phyloP scores from a whole-genome alignment of 2,329 filamentous ascomycete species.

The Phaeosphaeria sp. region DNA sequence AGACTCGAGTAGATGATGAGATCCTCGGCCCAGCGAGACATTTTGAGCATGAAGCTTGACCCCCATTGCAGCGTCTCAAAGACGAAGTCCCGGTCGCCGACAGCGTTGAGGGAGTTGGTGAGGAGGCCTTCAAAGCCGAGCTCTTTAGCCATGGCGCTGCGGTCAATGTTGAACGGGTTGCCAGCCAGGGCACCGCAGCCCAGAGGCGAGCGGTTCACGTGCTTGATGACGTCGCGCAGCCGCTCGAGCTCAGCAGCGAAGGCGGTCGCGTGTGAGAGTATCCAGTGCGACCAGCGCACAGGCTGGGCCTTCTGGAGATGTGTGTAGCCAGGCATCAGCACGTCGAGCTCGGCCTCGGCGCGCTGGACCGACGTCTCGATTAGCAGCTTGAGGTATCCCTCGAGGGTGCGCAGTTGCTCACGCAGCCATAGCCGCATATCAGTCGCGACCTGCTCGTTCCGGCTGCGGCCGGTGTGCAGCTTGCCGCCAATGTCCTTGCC shows the following conservation, averaged over 20 bases:
- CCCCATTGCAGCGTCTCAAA: constrained; percentile 84
- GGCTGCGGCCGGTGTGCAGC: constrained; percentile 83
- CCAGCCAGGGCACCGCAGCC: constrained; percentile 80
- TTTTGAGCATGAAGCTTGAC: constrained; percentile 77
- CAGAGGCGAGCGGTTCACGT: constrained; percentile 76
- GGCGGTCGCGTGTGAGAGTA: constrained; percentile 75
- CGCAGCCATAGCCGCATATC: constrained; percentile 92
- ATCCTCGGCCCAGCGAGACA: constrained; percentile 83
- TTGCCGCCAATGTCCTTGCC: constrained; percentile 86
- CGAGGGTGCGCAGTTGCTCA: constrained; percentile 74
- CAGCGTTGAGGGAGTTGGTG: constrained; percentile 78
- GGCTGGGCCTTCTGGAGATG: constrained; percentile 85
- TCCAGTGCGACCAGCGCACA: constrained; percentile 82
- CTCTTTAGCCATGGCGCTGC: constrained; percentile 79
- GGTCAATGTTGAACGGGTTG: constrained; percentile 82
- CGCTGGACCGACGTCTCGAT: constrained; percentile 72
- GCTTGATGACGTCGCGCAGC: constrained; percentile 72
- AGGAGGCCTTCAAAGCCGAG: constrained; percentile 79
- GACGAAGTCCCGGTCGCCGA: constrained; percentile 82
- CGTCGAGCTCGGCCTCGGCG: constrained; percentile 76
- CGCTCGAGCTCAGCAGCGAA: constrained; percentile 80
- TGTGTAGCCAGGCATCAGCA: constrained; percentile 87
- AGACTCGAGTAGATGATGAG: constrained; percentile 81
- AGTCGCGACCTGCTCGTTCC: constrained; percentile 89
- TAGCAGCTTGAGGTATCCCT: constrained; percentile 71